Evolutionary conservation across 805 yeast genomes (phyloP).

Genomic region (Candida nonsorbophila): DNA sequence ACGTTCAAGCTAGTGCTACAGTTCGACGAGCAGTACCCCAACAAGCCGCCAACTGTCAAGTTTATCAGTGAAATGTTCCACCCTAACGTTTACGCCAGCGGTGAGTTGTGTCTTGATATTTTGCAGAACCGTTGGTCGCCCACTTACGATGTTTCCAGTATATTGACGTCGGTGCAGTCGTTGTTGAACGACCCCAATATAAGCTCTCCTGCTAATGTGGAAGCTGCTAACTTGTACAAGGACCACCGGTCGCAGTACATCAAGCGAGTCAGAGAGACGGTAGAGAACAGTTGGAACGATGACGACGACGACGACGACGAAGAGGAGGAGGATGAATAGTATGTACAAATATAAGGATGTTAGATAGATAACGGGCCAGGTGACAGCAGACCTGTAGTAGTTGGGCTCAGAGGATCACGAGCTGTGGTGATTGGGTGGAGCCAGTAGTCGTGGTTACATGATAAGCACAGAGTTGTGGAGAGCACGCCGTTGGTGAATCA

Average conservation of each 20-base stretch:
- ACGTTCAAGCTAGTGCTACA: conserved; percentile 82
- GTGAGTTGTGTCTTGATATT: conserved; percentile 93
- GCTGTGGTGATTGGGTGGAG: too few species aligned
- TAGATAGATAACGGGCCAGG: too few species aligned
- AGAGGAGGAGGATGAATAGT: conserved; percentile 27
- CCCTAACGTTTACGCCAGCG: conserved; percentile 93
- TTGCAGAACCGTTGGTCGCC: conserved; percentile 98
- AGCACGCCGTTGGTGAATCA: too few species aligned
- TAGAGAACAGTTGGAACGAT: conserved; percentile 90
- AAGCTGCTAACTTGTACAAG: conserved; percentile 91
- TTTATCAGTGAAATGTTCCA: conserved; percentile 95
- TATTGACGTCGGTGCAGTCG: conserved; percentile 87
- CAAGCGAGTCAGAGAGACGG: conserved; percentile 89
- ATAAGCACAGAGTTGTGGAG: too few species aligned
- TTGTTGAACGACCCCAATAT: conserved; percentile 94
- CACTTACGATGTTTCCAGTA: conserved; percentile 94
- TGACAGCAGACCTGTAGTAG: too few species aligned
- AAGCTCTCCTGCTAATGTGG: conserved; percentile 95
- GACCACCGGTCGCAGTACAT: conserved; percentile 92
- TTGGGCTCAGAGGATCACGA: too few species aligned
- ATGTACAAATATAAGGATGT: too few species aligned
- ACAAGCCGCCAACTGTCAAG: conserved; percentile 91
- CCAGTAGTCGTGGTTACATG: too few species aligned
- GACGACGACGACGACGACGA: conserved; percentile 57
- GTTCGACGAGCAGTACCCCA: conserved; percentile 96